Evolutionary conservation across 176 grass and related monocot genomes (phyloP).

Genomic region (Aegilops umbellulata): DNA sequence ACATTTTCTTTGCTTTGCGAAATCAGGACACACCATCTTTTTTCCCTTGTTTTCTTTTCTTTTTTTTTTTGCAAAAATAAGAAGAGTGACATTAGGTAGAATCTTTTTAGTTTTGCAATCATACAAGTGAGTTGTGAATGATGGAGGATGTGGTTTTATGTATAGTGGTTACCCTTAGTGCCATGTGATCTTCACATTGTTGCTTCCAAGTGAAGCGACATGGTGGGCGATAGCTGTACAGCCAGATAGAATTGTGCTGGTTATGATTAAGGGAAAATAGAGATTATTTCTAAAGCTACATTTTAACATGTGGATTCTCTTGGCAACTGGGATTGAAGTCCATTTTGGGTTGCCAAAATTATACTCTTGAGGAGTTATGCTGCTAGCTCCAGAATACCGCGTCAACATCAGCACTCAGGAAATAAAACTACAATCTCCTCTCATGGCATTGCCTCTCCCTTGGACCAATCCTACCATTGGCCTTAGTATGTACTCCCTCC

Average conservation of each 20-base stretch:
- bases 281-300: not conserved
- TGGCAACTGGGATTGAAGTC: not conserved
- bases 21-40: not conserved
- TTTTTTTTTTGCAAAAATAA: not conserved
- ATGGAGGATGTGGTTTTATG: not conserved
- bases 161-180: not conserved
- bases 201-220: constrained; percentile 33
- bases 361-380: not conserved
- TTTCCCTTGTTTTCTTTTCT: not conserved
- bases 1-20: not conserved
- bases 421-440: not conserved
- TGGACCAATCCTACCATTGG: not conserved
- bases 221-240: not conserved
- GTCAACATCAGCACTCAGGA: not conserved
- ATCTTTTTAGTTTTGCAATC: not conserved
- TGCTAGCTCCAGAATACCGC: not conserved
- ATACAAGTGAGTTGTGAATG: not conserved
- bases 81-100: not conserved
- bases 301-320: not conserved
- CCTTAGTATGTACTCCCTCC: not conserved
- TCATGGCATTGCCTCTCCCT: not conserved
- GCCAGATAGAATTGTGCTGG: not conserved
- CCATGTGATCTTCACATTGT: not conserved
- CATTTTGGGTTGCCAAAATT: not conserved
- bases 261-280: not conserved